A percentile compares a stretch with the other conserved stretches of the same genome.
Conservation (phyloP, 805 yeast genomes). For the Debaryomyces tyrocola region DNA sequence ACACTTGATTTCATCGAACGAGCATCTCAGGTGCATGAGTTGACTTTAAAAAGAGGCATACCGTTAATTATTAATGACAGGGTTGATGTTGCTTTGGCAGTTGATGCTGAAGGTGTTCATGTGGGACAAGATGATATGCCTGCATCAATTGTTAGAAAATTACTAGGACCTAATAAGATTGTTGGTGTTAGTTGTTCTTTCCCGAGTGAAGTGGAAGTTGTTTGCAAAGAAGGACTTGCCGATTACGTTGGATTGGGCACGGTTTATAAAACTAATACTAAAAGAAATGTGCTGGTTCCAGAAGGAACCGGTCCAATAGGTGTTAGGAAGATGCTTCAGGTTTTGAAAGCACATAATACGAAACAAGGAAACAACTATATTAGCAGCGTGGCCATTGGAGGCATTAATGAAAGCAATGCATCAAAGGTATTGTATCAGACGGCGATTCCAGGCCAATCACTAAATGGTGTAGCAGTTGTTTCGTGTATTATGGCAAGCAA, state of each 20-base stretch:
- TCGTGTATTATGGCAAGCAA: slow-evolving; percentile 74
- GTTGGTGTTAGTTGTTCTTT: slow-evolving; percentile 76
- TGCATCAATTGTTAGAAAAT: slow-evolving; percentile 52
- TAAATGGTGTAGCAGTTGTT: slow-evolving; percentile 89
- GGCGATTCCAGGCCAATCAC: slow-evolving; percentile 40
- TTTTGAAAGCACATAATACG: slow-evolving; percentile 30
- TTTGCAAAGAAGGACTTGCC: slow-evolving; percentile 48
- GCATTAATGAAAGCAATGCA: slow-evolving; percentile 64
- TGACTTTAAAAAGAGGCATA: slow-evolving; percentile 59
- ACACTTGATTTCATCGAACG: slow-evolving; percentile 65
- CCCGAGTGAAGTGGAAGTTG: slow-evolving; percentile 54
- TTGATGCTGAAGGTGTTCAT: slow-evolving; percentile 89
- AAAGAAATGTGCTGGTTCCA: slow-evolving; percentile 55
- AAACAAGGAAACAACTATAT: slow-evolving; percentile 32
- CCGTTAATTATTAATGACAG: slow-evolving; percentile 87
- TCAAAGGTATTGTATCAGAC: slow-evolving; percentile 56
- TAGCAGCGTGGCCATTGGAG: slow-evolving; percentile 78
- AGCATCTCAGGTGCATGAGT: slow-evolving; percentile 58
- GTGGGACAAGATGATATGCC: slow-evolving; percentile 92
- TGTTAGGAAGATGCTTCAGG: slow-evolving; percentile 50
- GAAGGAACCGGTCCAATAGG: slow-evolving; percentile 63
- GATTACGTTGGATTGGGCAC: slow-evolving; percentile 90
- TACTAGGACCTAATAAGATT: slow-evolving; percentile 73
- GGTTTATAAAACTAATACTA: slow-evolving; percentile 72
- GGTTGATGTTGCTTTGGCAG: slow-evolving; percentile 84